Conservation (phyloP, 176 grass and related monocot species). For the Carex scoparia region DNA sequence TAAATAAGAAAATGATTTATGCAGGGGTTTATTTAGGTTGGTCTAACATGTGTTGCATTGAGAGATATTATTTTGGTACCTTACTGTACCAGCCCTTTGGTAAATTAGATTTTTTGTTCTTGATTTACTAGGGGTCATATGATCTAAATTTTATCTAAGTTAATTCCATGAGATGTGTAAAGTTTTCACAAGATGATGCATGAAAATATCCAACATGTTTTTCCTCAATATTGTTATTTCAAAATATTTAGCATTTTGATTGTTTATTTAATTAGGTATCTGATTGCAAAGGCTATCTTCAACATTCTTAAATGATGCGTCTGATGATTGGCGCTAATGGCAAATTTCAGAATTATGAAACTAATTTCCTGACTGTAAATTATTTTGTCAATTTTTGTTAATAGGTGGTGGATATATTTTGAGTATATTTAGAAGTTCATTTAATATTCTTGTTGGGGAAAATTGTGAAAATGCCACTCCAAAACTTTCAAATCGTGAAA, state of each 20-base stretch:
- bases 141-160: neutral
- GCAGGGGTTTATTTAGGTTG: neutral
- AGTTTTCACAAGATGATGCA: neutral
- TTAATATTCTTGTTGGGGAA: too few species aligned
- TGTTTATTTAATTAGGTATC: conserved; percentile 49
- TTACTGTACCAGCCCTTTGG: neutral
- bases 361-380: too few species aligned
- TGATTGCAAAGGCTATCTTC: conserved; percentile 65
- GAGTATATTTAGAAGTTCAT: too few species aligned
- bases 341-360: too few species aligned
- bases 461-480: too few species aligned
- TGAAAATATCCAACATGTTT: neutral
- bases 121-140: neutral
- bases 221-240: neutral
- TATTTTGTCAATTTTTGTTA: too few species aligned
- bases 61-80: too few species aligned
- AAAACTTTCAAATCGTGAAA: too few species aligned
- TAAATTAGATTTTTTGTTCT: neutral
- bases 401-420: too few species aligned
- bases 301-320: neutral
- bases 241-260: neutral
- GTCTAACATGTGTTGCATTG: neutral
- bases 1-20: neutral
- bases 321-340: too few species aligned
- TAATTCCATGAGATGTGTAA: neutral